phyloP scores from a whole-genome alignment of 345 rosid species.

The Gossypium raimondii region DNA sequence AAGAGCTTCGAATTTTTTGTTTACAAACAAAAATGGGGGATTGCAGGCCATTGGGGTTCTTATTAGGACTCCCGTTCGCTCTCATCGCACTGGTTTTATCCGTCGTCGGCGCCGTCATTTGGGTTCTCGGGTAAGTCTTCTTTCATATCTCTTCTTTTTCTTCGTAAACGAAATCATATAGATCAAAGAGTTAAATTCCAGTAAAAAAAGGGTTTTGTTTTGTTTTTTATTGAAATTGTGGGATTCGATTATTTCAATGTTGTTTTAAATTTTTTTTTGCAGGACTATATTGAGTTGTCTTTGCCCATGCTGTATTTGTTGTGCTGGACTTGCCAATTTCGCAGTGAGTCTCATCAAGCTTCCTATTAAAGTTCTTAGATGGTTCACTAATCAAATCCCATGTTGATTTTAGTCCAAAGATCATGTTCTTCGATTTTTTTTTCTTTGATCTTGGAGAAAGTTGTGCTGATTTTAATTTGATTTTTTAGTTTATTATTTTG shows the following conservation, averaged over 20 bases:
- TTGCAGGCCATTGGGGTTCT: conserved; percentile 82
- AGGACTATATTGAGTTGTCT: conserved; percentile 73
- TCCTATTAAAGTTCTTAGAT: conserved; percentile 55
- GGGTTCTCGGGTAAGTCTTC: conserved; percentile 64
- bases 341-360: conserved; percentile 64
- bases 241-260: neutral
- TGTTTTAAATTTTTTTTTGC: neutral
- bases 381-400: conserved; percentile 76
- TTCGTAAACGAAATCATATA: too few species aligned
- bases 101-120: conserved; percentile 60
- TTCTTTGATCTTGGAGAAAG: neutral
- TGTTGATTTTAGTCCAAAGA: conserved; percentile 38
- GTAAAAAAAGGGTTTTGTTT: neutral
- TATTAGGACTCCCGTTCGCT: conserved; percentile 75
- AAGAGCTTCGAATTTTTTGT: neutral
- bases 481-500: neutral
- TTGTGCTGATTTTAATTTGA: neutral
- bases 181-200: neutral
- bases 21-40: conserved; percentile 38
- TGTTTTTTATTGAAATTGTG: neutral
- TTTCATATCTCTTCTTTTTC: neutral
- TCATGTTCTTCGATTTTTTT: neutral
- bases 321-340: conserved; percentile 58
- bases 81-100: conserved; percentile 59
- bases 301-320: conserved; percentile 81